Base-by-base conservation (phyloP, 441 rosid genomes). In the Kokia cookei region DNA sequence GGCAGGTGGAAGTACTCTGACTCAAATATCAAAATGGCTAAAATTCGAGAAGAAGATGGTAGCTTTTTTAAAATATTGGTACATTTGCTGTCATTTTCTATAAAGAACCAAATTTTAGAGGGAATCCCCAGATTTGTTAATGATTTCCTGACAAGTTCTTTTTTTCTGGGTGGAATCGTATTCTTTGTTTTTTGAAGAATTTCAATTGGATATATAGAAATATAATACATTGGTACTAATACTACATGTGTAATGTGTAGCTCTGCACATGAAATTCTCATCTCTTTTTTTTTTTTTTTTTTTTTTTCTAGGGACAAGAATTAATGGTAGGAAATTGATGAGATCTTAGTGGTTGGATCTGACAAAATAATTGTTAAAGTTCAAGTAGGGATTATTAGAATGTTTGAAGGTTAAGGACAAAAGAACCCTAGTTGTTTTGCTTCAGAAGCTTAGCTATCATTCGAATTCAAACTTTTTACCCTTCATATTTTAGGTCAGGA, bases 71-170 rank as follows among this genome's bases (percentile, higher is more conserved):
- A 55, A 66, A 47, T 66, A 66, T 24, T 47, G n/a, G 51, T 69
- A 40, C 54, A 51, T 76, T 77, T 75, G 86, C 77, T 84, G 86
- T 78, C 77, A 71, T 43, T 73, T 82, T 80, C 73, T 13, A 7
- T 48, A 77, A 59, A 67, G 66, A 76, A 73, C 59, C 71, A 73
- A 73, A 8, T 37, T 37, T 74, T 65, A 55, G 68, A 50, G 55
- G 78, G 86, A 81, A 83, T 82, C 83, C 82, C 84, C 63, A 82
- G 87, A 84, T 84, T 79, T 82, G 73, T 70, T 42, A 69, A 77
- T 26, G 86, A 87, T 84, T 79, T 84, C 29, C 86, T 84, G 83
- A 82, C 89, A 74, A 29, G 29, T 10, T 50, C 11, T 53, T 51
- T 5, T 53, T 53, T 53, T 51, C 9, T 50, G 11, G 17, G 47